These are phyloP conservation scores for Ophiostoma sp. DNA, from an alignment of 2,329 filamentous ascomycete species.

Conservation along the genomic window DNA sequence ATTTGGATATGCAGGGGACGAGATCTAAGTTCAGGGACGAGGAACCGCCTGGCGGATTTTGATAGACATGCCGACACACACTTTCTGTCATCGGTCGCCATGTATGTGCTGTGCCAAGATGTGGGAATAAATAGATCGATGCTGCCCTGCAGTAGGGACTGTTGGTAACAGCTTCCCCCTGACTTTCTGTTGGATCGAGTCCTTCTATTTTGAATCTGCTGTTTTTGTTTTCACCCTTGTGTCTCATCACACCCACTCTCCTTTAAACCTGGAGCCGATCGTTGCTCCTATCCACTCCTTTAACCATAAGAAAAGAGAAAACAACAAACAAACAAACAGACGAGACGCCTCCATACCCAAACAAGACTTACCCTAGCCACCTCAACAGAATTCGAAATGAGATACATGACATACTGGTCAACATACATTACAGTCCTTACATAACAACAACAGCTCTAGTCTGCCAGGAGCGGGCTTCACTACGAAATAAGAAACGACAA, in stretches of 20 bases:
- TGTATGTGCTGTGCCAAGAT: not conserved
- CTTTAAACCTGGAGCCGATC: not conserved
- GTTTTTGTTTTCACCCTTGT: not conserved
- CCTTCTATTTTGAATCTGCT: not conserved
- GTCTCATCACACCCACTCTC: slow-evolving; percentile 1
- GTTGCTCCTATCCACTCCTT: slow-evolving; percentile 18
- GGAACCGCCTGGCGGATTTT: not conserved
- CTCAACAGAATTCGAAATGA: not conserved
- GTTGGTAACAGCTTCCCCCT: not conserved
- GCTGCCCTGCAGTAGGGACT: not conserved
- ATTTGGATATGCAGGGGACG: not conserved
- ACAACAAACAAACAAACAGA: not conserved
- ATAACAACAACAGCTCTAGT: not conserved
- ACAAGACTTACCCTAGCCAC: not conserved
- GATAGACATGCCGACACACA: not conserved
- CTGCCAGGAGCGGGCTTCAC: not conserved
- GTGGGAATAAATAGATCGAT: not conserved
- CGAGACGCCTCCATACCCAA: too few relatives aligned
- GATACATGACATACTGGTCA: not conserved
- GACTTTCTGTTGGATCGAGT: not conserved
- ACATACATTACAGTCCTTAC: not conserved
- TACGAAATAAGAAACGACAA: not conserved
- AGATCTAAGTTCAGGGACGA: not conserved
- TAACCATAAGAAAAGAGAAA: not conserved
- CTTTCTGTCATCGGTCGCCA: not conserved